A percentile compares a stretch with the other conserved stretches of the same genome.
These are phyloP conservation scores for Phytophthora pseudosyringae DNA, from an alignment of 352 stramenopile genomes.

Conservation along the genomic window DNA sequence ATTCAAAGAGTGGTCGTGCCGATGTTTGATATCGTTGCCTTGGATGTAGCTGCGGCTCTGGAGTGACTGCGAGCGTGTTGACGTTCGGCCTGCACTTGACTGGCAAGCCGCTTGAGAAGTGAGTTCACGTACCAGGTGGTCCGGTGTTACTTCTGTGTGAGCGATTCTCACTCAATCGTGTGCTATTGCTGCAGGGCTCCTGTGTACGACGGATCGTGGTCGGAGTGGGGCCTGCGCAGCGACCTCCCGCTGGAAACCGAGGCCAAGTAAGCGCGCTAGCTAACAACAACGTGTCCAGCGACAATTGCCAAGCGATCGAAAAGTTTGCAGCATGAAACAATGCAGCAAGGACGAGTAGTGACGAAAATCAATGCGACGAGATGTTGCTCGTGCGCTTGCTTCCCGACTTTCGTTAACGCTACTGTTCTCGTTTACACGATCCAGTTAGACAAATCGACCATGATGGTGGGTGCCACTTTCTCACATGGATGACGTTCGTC, in stretches of 20 bases:
- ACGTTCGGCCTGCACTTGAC: conserved; percentile 72
- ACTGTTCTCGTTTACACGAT: conserved; percentile 23
- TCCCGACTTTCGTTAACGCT: conserved; percentile 12
- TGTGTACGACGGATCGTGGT: conserved; percentile 93
- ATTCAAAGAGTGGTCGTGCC: not conserved
- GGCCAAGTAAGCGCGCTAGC: conserved; percentile 8
- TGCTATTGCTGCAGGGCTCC: conserved; percentile 41
- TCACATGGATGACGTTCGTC: conserved; percentile 12
- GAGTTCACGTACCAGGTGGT: conserved; percentile 7
- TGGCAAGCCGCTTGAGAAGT: conserved; percentile 77
- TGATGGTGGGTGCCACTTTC: conserved; percentile 21
- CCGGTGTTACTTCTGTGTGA: not conserved
- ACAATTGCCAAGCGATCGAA: conserved; percentile 5
- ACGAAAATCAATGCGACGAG: conserved; percentile 16
- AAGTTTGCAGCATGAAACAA: conserved; percentile 7
- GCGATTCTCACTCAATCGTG: conserved; percentile 10
- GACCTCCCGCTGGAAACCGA: conserved; percentile 62
- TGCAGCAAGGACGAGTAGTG: conserved; percentile 1
- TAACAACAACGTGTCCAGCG: not conserved
- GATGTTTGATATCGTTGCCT: conserved; percentile 3
- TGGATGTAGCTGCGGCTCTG: conserved; percentile 68
- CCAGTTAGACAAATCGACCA: conserved; percentile 25
- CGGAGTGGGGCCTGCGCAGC: conserved; percentile 78
- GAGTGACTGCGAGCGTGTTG: conserved; percentile 68
- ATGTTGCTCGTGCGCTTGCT: not conserved